Evolutionary conservation across 169 alveolate species (phyloP).

Genomic region (Eimeria sp.): DNA sequence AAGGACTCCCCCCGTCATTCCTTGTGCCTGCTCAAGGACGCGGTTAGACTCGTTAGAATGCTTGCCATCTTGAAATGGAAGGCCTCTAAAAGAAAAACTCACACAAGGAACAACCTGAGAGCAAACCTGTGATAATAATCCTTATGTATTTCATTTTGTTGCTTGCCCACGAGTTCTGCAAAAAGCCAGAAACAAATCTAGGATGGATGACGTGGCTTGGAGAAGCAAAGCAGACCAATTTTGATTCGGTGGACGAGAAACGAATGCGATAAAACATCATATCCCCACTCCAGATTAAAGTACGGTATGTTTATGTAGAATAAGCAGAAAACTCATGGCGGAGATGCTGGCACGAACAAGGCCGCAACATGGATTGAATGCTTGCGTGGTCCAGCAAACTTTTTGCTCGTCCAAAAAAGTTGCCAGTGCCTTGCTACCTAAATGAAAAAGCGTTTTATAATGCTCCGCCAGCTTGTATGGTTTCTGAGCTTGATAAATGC

Average conservation of each 20-base stretch:
- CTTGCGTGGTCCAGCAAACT: background rate
- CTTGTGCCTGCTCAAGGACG: background rate
- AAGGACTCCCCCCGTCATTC: background rate
- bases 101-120: background rate
- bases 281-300: background rate
- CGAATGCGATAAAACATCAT: background rate
- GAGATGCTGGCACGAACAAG: background rate
- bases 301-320: background rate
- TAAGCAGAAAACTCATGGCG: background rate
- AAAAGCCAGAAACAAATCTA: background rate
- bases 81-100: background rate
- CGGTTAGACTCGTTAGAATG: background rate
- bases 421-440: background rate
- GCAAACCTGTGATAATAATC: background rate
- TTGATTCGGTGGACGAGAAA: background rate
- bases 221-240: background rate
- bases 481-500: background rate
- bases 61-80: background rate
- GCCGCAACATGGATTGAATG: background rate
- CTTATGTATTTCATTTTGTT: background rate
- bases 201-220: background rate
- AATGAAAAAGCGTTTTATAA: background rate
- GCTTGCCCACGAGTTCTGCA: background rate
- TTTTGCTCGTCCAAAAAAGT: background rate
- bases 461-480: background rate